Evolutionary conservation across 2,329 filamentous ascomycete species (phyloP), one percentile per base, ranked within the genome.

Genomic region (Aspergillus awamori): DNA sequence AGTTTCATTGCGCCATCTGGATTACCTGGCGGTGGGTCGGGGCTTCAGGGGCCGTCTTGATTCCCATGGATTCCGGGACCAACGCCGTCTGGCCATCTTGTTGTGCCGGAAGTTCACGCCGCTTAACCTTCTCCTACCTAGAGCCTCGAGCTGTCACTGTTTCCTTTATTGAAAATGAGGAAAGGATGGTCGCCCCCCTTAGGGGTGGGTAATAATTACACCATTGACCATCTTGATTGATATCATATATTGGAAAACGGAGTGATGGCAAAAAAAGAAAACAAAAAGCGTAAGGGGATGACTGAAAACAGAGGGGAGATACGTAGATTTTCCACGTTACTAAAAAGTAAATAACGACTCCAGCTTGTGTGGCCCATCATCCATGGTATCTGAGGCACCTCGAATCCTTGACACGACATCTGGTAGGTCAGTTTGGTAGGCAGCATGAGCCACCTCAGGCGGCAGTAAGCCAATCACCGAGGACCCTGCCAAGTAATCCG

Each of bases 41-140:
- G 26, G 52, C 53, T 56, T 56, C 53, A 56, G 53, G 53, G 53
- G 53, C 53, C 53, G 53, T 47, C 53, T 36, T 47, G 53, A 56
- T 41, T 56, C 43, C 53, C 53, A 45, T 56, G 53, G 53, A 47
- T 56, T 45, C 53, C 41, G 53, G 28, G 33, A 53, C 41, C 24
- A 43, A 33, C 53, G 45, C 53, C 28, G 53, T 56, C 53, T 55
- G 38, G 20, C 41, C 38, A 28, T 30, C 24, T 26, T 55, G 26
- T 56, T 26, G 20, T 24, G 53, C 53, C 53, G 53, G 53, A 30
- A 55, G 28, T 26, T 33, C 30, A 26, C 26, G 22, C 47, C 47
- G 47, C 47, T 51, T 28, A 51, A 51, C 47, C 47, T 51, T 51
- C 47, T 51, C 47, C 47, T 30, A 51, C 47, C 47, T 30, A 51